Conservation (phyloP, 1,284 basidiomycete genomes). For the Apiotrichum mycotoxinovorans region DNA sequence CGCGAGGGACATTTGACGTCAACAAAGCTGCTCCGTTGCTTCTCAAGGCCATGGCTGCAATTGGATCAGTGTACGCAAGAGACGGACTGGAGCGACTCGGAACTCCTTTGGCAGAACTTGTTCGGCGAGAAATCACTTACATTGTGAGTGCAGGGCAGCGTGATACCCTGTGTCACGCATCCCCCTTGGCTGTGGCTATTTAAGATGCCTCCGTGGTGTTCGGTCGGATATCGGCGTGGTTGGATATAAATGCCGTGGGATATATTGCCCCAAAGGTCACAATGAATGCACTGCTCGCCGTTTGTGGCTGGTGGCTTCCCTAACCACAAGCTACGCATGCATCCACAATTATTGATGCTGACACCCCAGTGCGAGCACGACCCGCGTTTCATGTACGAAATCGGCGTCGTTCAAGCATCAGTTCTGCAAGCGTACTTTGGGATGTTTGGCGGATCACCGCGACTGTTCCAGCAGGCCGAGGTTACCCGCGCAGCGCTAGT, state of each 20-base stretch:
- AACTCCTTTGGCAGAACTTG: slow-evolving; percentile 21
- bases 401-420: slow-evolving; percentile 19
- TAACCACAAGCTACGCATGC: too few relatives aligned
- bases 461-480: slow-evolving; percentile 25
- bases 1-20: slow-evolving; percentile 11
- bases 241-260: too few relatives aligned
- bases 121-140: slow-evolving; percentile 20
- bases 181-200: neutral
- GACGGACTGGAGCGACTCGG: slow-evolving; percentile 21
- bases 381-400: slow-evolving; percentile 21
- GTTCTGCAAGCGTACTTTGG: slow-evolving; percentile 23
- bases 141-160: slow-evolving; percentile 16
- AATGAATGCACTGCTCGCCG: too few relatives aligned
- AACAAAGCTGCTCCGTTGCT: slow-evolving; percentile 19
- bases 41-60: slow-evolving; percentile 21
- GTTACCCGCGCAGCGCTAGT: slow-evolving; percentile 15
- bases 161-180: neutral
- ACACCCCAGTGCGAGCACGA: slow-evolving; percentile 23
- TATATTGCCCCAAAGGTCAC: too few relatives aligned
- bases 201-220: too few relatives aligned
- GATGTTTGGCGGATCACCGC: slow-evolving; percentile 24
- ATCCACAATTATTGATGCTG: too few relatives aligned
- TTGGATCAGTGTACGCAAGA: slow-evolving; percentile 24
- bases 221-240: too few relatives aligned
- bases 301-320: too few relatives aligned